Evolutionary conservation across 2,329 filamentous ascomycete genomes (phyloP).

Genomic region (Elsinoe arachidis): DNA sequence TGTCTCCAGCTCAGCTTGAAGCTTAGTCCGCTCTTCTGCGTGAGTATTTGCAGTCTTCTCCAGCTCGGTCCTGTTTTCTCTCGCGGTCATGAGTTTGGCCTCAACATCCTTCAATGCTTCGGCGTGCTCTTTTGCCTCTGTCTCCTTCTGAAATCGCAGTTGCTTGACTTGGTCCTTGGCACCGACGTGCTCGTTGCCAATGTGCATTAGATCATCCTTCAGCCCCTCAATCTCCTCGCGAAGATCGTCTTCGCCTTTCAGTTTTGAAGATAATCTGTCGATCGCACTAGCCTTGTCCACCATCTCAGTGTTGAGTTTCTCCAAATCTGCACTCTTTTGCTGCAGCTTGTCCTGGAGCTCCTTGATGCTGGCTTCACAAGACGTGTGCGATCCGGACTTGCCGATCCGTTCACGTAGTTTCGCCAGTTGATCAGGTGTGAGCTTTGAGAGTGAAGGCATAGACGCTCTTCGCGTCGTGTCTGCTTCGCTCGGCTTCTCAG

Average conservation of each 20-base stretch:
- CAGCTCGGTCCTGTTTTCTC: constrained; percentile 53
- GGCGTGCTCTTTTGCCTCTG: constrained; percentile 22
- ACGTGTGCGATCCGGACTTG: constrained; percentile 1
- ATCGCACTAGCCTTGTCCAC: constrained; percentile 64
- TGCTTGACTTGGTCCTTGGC: constrained; percentile 67
- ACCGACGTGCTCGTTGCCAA: constrained; percentile 77
- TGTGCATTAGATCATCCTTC: constrained; percentile 66
- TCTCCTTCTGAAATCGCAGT: constrained; percentile 54
- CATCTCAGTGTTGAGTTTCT: constrained; percentile 22
- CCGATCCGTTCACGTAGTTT: constrained; percentile 8
- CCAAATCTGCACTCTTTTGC: constrained; percentile 17
- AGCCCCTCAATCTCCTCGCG: constrained; percentile 79
- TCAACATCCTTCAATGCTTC: constrained; percentile 23
- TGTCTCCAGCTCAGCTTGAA: constrained; percentile 15
- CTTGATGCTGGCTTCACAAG: constrained; percentile 13
- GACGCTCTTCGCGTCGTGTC: background rate
- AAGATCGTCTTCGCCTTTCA: constrained; percentile 68
- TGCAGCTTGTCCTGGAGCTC: constrained; percentile 14
- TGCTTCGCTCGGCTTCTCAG: constrained; percentile 1
- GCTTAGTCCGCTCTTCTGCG: constrained; percentile 14
- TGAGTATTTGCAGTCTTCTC: constrained; percentile 25
- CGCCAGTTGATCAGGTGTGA: constrained; percentile 10
- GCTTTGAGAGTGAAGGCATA: background rate
- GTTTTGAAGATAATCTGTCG: constrained; percentile 58
- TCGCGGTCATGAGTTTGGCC: constrained; percentile 36